Conservation (phyloP, 352 stramenopile genomes). For the Globisporangium viniferum region DNA sequence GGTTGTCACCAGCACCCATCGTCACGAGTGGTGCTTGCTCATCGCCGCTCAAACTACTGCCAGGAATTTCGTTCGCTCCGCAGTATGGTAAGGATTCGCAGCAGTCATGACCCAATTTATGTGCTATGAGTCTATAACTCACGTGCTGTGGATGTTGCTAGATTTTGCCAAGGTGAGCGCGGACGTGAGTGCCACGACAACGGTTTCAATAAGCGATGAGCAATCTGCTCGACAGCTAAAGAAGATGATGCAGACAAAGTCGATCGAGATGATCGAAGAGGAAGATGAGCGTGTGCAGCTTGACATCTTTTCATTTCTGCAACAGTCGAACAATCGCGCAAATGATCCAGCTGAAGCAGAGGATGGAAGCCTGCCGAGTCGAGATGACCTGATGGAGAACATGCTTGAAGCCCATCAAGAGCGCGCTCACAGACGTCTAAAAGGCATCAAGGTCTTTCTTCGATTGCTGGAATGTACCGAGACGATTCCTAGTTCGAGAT, state of each 20-base stretch:
- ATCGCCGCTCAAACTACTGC: constrained; percentile 64
- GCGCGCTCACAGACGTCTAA: constrained; percentile 43
- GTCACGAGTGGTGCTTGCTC: constrained; percentile 21
- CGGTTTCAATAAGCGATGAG: constrained; percentile 24
- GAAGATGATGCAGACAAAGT: constrained; percentile 69
- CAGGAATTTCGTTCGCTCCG: constrained; percentile 56
- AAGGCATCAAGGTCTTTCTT: constrained; percentile 67
- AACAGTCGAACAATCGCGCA: constrained; percentile 33
- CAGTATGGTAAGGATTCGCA: constrained; percentile 41
- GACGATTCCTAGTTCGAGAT: constrained; percentile 56
- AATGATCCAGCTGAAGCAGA: constrained; percentile 10
- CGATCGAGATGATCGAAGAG: constrained; percentile 72
- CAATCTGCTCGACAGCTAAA: constrained; percentile 57
- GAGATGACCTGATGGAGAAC: constrained; percentile 47
- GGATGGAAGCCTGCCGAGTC: constrained; percentile 8
- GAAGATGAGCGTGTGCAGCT: constrained; percentile 82
- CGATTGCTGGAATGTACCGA: constrained; percentile 45
- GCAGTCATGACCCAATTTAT: not conserved
- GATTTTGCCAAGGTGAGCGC: constrained; percentile 32
- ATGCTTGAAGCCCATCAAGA: constrained; percentile 51
- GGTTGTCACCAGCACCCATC: constrained; percentile 48
- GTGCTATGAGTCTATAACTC: not conserved
- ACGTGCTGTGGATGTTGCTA: constrained; percentile 4
- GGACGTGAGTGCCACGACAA: not conserved
- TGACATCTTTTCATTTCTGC: constrained; percentile 81